Base-by-base conservation (phyloP, 2,329 filamentous ascomycete species). In the Aspergillus unguis region DNA sequence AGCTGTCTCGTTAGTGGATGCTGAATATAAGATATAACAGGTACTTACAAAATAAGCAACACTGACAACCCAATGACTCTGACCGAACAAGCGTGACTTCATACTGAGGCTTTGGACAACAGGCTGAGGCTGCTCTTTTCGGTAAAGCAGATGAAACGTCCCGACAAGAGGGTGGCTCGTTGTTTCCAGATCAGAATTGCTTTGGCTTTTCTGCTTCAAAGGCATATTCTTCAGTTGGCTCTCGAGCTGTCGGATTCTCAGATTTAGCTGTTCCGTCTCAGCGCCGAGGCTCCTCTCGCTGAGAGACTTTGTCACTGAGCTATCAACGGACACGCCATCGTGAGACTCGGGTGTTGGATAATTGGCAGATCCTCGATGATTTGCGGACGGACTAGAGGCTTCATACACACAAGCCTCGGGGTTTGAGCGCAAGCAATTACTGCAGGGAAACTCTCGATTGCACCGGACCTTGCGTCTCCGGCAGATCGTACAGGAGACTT, bases 1-100 rank as follows among this genome's bases (percentile, higher is more conserved):
- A 59, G 52, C 58, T 63, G 1, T 3, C 5, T 11, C 53, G 38
- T 54, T 6, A 54, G 48, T 5, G 17, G 25, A 7, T 6, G 6
- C 36, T 25, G 17, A 7, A 4, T 38, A 9, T 9, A 23, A 8
- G 8, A 6, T 3, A 29, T 10, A 3, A 26, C n/a, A 7, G 40
- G 8, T 9, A 29, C 40, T 42, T 4, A 36, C 44, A 4, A 35
- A 11, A 35, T 29, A 29, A 17, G 35, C 44, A 23, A 36, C n/a
- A 10, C 44, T 37, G 7, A 47, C 44, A 29, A 25, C 35, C 44
- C 44, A 47, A 36, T 47, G 33, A 11, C 44, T 47, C 23, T 47
- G 35, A 6, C 44, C 44, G 25, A 47, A 36, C 29, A 47, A 10
- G 7, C 44, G 44, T 11, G 44, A 17, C 26, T 47, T 47, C 33